phyloP scores from a whole-genome alignment of 2,329 filamentous ascomycete species.

The Stemphylium lycopersici region DNA sequence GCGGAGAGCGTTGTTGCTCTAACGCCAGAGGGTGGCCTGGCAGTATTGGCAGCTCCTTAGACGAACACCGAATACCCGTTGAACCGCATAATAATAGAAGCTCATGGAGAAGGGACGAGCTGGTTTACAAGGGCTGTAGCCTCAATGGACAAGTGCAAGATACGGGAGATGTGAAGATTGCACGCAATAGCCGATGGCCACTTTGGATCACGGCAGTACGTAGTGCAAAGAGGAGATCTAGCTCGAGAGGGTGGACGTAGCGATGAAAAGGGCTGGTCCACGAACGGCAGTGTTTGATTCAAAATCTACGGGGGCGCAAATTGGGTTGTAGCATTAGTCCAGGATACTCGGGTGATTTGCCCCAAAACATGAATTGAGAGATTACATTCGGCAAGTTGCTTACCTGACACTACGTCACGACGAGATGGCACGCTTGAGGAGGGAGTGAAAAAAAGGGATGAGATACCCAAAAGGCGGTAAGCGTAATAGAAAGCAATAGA shows the following conservation, averaged over 20 bases:
- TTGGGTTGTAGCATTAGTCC: slow-evolving; percentile 15
- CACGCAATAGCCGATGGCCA: background rate
- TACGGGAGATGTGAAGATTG: background rate
- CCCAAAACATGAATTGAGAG: slow-evolving; percentile 1
- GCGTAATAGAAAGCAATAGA: too few species aligned
- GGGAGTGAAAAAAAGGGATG: background rate
- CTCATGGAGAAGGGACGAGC: background rate
- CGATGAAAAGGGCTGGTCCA: background rate
- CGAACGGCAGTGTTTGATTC: background rate
- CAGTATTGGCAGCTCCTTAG: slow-evolving; percentile 62
- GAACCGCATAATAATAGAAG: background rate
- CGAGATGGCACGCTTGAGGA: background rate
- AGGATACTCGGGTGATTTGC: background rate
- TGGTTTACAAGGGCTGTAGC: background rate
- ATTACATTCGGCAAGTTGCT: background rate
- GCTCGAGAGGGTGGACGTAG: slow-evolving; percentile 1
- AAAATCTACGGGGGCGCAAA: slow-evolving; percentile 3
- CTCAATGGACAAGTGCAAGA: background rate
- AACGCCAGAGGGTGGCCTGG: slow-evolving; percentile 76
- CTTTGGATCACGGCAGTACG: background rate
- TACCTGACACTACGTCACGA: slow-evolving; percentile 2
- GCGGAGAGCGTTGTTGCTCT: slow-evolving; percentile 78
- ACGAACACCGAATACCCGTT: background rate
- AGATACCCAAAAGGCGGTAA: too few species aligned
- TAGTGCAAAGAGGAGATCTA: background rate